Evolutionary conservation across 2,329 filamentous ascomycete genomes (phyloP).

Genomic region (Diaporthe ampelina): DNA sequence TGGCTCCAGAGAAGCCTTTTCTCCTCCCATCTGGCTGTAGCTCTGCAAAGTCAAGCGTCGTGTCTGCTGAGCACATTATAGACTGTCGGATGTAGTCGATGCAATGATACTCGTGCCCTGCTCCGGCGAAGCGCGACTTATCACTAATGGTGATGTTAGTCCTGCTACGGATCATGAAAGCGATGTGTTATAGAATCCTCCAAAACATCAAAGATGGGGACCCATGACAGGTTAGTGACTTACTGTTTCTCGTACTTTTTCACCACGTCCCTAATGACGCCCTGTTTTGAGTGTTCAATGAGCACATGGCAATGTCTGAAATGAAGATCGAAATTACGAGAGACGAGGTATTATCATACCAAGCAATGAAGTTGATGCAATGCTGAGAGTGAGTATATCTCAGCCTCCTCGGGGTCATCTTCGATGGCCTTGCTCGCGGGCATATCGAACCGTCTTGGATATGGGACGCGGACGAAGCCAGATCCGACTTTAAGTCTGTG

Average conservation of each 20-base stretch:
- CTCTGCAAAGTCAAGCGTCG: slow-evolving; percentile 39
- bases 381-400: slow-evolving; percentile 41
- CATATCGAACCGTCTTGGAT: slow-evolving; percentile 39
- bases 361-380: slow-evolving; percentile 40
- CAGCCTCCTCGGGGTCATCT: slow-evolving; percentile 35
- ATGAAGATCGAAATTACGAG: too few relatives aligned
- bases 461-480: slow-evolving; percentile 39
- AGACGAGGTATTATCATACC: slow-evolving; percentile 11
- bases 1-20: slow-evolving; percentile 38
- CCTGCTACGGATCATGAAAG: too few relatives aligned
- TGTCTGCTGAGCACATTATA: slow-evolving; percentile 40
- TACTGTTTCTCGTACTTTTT: slow-evolving; percentile 40
- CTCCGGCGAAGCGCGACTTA: slow-evolving; percentile 40
- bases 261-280: slow-evolving; percentile 40
- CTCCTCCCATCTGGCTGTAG: slow-evolving; percentile 32
- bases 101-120: slow-evolving; percentile 37
- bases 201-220: too few relatives aligned
- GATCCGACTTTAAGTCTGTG: slow-evolving; percentile 21
- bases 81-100: slow-evolving; percentile 40
- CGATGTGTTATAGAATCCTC: too few relatives aligned
- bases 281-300: slow-evolving; percentile 4
- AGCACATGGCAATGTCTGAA: neutral
- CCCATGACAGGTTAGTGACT: too few relatives aligned
- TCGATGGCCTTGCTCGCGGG: slow-evolving; percentile 38
- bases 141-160: neutral